phyloP scores from a whole-genome alignment of 148 eudicot genomes.

The Nepenthes gracilis region DNA sequence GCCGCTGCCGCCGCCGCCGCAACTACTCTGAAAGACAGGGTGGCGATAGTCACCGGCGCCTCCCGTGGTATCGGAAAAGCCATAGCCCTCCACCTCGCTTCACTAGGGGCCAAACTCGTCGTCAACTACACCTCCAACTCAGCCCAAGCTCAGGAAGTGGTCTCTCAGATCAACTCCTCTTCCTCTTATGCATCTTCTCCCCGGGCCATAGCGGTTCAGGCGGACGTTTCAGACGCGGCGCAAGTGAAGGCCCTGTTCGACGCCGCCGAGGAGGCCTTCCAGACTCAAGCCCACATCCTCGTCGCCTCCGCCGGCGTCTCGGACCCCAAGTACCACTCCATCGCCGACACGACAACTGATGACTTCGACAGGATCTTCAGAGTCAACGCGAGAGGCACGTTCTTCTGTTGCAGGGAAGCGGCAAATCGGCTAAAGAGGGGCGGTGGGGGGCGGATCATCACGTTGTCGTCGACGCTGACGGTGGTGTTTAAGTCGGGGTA shows the following conservation, averaged over 20 bases:
- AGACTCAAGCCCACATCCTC: slow-evolving; percentile 18
- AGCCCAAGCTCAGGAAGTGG: slow-evolving; percentile 20
- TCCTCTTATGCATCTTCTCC: neutral
- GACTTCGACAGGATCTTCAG: slow-evolving; percentile 21
- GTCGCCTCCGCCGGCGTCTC: slow-evolving; percentile 27
- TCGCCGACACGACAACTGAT: slow-evolving; percentile 5
- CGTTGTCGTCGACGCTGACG: slow-evolving; percentile 12
- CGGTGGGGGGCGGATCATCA: slow-evolving; percentile 34
- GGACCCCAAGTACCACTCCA: slow-evolving; percentile 13
- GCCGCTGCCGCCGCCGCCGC: slow-evolving; percentile 1
- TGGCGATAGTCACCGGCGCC: slow-evolving; percentile 40
- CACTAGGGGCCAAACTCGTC: slow-evolving; percentile 43
- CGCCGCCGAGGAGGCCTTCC: slow-evolving; percentile 17
- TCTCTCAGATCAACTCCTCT: slow-evolving; percentile 15
- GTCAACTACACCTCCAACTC: slow-evolving; percentile 35
- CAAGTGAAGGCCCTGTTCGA: slow-evolving; percentile 21
- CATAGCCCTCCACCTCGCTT: slow-evolving; percentile 30
- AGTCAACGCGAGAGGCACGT: slow-evolving; percentile 26
- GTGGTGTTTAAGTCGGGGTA: slow-evolving; percentile 12
- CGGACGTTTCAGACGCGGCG: slow-evolving; percentile 25
- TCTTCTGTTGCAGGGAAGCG: slow-evolving; percentile 25
- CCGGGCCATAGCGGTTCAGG: slow-evolving; percentile 21
- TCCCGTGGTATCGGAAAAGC: slow-evolving; percentile 42
- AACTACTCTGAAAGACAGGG: slow-evolving; percentile 19
- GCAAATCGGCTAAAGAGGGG: slow-evolving; percentile 24